Percentiles rank a stretch among this genome's conserved stretches.
These are phyloP conservation scores for Fusarium kyushuense DNA, from an alignment of 2,329 filamentous ascomycete species.

Conservation along the genomic window DNA sequence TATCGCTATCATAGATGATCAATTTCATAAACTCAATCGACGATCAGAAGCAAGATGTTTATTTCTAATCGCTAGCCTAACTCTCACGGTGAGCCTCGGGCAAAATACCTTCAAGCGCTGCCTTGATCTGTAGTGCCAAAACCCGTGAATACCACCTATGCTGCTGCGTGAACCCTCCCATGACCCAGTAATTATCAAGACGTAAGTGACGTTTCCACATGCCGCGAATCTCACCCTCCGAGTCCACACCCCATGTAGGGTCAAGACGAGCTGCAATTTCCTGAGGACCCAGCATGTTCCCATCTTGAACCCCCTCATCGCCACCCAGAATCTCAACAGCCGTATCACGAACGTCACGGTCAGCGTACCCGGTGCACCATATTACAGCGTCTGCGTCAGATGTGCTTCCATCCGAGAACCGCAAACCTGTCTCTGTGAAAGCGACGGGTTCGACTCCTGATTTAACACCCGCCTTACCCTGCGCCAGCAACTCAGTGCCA, in stretches of 20 bases:
- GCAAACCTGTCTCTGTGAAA: conserved; percentile 10
- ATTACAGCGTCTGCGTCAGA: conserved; percentile 18
- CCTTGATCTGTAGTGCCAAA: conserved; percentile 37
- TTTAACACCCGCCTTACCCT: conserved; percentile 20
- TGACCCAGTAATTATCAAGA: conserved; percentile 37
- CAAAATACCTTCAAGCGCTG: conserved; percentile 19
- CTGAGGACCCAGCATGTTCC: not conserved
- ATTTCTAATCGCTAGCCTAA: not conserved
- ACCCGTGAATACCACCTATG: conserved; percentile 34
- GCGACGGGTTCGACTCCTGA: conserved; percentile 8
- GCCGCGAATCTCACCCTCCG: conserved; percentile 33
- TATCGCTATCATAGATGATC: not conserved
- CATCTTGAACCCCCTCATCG: rapidly evolving
- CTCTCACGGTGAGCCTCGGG: conserved; percentile 30
- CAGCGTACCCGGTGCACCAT: conserved; percentile 33
- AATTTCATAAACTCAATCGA: not conserved
- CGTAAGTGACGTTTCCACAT: conserved; percentile 38
- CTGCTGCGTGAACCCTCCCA: conserved; percentile 32
- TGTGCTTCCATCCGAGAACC: conserved; percentile 22
- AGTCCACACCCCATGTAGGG: conserved; percentile 30
- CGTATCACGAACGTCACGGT: conserved; percentile 11
- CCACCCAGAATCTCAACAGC: conserved; percentile 11
- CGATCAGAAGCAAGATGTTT: not conserved
- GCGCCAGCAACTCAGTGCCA: conserved; percentile 2
- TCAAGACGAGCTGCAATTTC: conserved; percentile 20